phyloP scores from a whole-genome alignment of 2,329 filamentous ascomycete genomes.

The Thielaviopsis musarum region DNA sequence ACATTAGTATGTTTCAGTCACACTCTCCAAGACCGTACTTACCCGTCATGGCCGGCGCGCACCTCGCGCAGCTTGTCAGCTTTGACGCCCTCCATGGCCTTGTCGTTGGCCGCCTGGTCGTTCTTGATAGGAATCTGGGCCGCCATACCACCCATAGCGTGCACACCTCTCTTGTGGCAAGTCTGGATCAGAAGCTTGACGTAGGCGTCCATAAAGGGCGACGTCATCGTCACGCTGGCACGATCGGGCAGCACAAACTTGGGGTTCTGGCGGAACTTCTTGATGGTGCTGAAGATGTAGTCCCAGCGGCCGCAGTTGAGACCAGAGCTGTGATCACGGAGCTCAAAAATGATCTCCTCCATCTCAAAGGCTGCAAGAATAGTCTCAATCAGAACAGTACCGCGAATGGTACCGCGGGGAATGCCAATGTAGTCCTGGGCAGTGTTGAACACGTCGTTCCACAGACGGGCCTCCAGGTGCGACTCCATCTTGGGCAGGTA shows the following conservation, averaged over 20 bases:
- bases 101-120: slow-evolving; percentile 76
- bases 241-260: slow-evolving; percentile 90
- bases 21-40: not conserved
- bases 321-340: slow-evolving; percentile 87
- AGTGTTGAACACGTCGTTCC: slow-evolving; percentile 97
- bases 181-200: slow-evolving; percentile 96
- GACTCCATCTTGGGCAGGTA: slow-evolving; percentile 98
- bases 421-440: slow-evolving; percentile 87
- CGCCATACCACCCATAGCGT: slow-evolving; percentile 98
- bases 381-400: slow-evolving; percentile 92
- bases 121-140: slow-evolving; percentile 98
- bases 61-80: slow-evolving; percentile 95
- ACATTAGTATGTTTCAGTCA: slow-evolving; percentile 5
- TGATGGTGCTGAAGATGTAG: slow-evolving; percentile 99
- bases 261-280: slow-evolving; percentile 93
- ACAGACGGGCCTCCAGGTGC: slow-evolving; percentile 88
- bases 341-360: slow-evolving; percentile 99
- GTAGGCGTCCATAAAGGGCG: slow-evolving; percentile 96
- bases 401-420: slow-evolving; percentile 79
- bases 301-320: slow-evolving; percentile 99
- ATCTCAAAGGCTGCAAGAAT: slow-evolving; percentile 97
- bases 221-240: slow-evolving; percentile 85
- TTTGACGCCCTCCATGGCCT: slow-evolving; percentile 82
- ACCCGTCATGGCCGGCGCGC: slow-evolving; percentile 77
- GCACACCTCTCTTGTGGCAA: slow-evolving; percentile 90